These are phyloP conservation scores for Toxoplasma gondii DNA, from an alignment of 169 alveolate species.

Conservation along the genomic window DNA sequence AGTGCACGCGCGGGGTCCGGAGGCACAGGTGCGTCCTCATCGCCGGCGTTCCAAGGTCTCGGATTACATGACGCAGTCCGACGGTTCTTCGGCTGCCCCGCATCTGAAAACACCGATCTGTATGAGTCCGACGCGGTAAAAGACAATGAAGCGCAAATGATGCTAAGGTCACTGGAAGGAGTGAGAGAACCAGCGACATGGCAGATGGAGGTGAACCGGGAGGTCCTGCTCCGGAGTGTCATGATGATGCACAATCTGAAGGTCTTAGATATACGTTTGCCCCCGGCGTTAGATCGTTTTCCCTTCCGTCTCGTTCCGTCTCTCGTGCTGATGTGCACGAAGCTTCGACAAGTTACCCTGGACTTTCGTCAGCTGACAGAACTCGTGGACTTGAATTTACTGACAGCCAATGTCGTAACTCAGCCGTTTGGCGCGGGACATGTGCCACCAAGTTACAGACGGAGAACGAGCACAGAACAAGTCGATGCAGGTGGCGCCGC, in stretches of 20 bases:
- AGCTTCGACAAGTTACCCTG: not conserved
- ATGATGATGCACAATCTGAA: conserved; percentile 19
- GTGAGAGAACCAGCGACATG: not conserved
- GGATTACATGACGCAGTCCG: not conserved
- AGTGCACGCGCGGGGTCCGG: not conserved
- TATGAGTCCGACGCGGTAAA: not conserved
- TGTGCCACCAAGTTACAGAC: not conserved
- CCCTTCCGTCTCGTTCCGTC: conserved; percentile 8
- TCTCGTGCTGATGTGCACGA: not conserved
- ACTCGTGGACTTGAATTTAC: not conserved
- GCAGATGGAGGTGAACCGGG: not conserved
- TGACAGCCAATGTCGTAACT: not conserved
- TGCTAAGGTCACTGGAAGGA: not conserved
- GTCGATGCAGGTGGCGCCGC: not conserved
- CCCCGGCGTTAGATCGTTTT: not conserved
- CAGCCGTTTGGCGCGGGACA: not conserved
- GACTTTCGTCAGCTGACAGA: not conserved
- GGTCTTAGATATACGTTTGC: conserved; percentile 7
- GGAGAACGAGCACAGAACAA: not conserved
- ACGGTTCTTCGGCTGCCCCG: not conserved
- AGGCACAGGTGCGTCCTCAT: not conserved
- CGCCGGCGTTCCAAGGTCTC: not conserved
- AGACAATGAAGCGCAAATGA: not conserved
- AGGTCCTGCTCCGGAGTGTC: not conserved
- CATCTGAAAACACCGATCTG: not conserved